These are phyloP conservation scores for Aureobasidium sp. DNA, from an alignment of 2,329 filamentous ascomycete genomes.

Conservation along the genomic window DNA sequence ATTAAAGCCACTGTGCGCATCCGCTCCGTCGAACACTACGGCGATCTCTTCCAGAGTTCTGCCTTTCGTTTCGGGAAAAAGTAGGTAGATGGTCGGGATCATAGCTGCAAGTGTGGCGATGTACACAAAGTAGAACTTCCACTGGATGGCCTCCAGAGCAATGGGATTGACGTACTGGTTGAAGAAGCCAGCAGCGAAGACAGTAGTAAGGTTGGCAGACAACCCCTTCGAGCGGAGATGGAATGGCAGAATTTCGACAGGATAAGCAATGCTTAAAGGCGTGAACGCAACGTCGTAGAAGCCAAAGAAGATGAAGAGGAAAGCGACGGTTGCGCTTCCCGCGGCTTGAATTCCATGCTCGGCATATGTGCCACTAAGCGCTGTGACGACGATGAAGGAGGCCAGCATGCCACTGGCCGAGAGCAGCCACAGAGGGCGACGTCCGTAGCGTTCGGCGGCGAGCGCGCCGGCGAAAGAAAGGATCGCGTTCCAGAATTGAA, in stretches of 20 bases:
- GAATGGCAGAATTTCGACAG: slow-evolving; percentile 40
- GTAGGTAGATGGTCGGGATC: slow-evolving; percentile 29
- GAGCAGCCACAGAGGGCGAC: slow-evolving; percentile 48
- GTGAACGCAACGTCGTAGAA: slow-evolving; percentile 46
- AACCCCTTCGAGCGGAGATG: slow-evolving; percentile 32
- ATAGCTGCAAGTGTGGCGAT: slow-evolving; percentile 34
- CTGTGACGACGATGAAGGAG: slow-evolving; percentile 48
- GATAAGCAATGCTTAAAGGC: slow-evolving; percentile 36
- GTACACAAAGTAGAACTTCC: slow-evolving; percentile 53
- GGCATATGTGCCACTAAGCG: slow-evolving; percentile 42
- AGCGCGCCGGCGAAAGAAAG: slow-evolving; percentile 42
- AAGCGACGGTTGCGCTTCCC: slow-evolving; percentile 44
- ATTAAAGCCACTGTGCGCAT: neutral
- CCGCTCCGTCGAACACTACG: slow-evolving; percentile 35
- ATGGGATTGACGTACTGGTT: slow-evolving; percentile 44
- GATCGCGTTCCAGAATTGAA: slow-evolving; percentile 46
- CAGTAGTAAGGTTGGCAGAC: slow-evolving; percentile 26
- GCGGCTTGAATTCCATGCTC: slow-evolving; percentile 34
- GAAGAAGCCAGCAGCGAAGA: slow-evolving; percentile 26
- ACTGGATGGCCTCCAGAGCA: slow-evolving; percentile 41
- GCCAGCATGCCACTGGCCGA: slow-evolving; percentile 50
- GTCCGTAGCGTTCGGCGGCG: slow-evolving; percentile 46
- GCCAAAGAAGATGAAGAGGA: slow-evolving; percentile 50
- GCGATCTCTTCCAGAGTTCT: slow-evolving; percentile 45
- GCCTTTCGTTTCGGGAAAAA: slow-evolving; percentile 27